Evolutionary conservation across 2,329 filamentous ascomycete species (phyloP).

Genomic region (Ophiostoma sp.): DNA sequence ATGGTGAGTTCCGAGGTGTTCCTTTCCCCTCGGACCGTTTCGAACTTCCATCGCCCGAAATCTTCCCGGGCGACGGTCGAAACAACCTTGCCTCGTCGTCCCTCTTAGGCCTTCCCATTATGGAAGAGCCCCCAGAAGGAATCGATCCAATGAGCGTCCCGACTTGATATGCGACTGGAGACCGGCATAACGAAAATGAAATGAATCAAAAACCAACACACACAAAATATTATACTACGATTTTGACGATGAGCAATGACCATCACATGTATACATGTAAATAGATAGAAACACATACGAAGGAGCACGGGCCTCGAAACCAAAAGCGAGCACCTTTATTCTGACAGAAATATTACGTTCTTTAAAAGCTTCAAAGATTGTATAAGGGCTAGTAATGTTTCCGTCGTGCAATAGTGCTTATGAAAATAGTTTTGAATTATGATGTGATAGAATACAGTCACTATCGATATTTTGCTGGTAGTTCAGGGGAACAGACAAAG

Average conservation of each 20-base stretch:
- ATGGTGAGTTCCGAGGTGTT: conserved; percentile 49
- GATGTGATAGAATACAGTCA: background rate
- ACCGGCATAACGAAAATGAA: background rate
- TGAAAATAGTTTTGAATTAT: too few species aligned
- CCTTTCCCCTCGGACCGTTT: conserved; percentile 49
- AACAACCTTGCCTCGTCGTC: conserved; percentile 29
- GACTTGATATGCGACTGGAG: background rate
- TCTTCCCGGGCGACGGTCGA: conserved; percentile 37
- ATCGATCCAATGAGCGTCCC: conserved; percentile 1
- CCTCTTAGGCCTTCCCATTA: conserved; percentile 34
- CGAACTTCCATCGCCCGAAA: conserved; percentile 50
- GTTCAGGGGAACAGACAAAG: background rate
- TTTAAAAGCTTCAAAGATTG: too few species aligned
- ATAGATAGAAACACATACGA: conserved; percentile 14
- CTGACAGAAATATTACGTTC: background rate
- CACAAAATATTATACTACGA: background rate
- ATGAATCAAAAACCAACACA: background rate
- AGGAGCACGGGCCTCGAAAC: background rate
- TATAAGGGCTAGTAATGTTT: too few species aligned
- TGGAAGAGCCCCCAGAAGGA: conserved; percentile 35
- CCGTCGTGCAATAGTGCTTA: too few species aligned
- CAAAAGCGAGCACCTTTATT: background rate
- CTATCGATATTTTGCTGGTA: background rate
- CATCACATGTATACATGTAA: conserved; percentile 16
- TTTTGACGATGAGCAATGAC: conserved; percentile 18